Evolutionary conservation across 805 yeast species (phyloP).

Genomic region (Sungouiozyma ichnusensis): DNA sequence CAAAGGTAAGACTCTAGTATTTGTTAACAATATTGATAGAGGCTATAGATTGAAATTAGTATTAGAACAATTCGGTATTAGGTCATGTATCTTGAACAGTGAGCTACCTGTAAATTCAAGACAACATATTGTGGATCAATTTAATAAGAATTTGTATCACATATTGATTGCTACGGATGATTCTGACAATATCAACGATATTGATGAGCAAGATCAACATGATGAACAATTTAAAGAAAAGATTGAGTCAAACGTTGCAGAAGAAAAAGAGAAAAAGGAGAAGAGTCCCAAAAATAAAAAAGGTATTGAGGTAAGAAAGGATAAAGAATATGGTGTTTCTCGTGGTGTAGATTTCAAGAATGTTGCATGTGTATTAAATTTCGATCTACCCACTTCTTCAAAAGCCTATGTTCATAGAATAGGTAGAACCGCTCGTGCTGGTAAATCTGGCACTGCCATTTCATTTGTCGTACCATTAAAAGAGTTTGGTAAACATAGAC

Average conservation of each 20-base stretch:
- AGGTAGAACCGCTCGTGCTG: conserved; percentile 97
- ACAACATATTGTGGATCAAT: conserved; percentile 90
- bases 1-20: conserved; percentile 81
- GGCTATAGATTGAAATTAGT: conserved; percentile 87
- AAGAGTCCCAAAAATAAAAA: conserved; percentile 16
- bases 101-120: conserved; percentile 91
- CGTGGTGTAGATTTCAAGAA: conserved; percentile 95
- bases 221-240: conserved; percentile 5
- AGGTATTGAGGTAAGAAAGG: conserved; percentile 32
- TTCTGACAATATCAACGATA: conserved; percentile 46
- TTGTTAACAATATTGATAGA: conserved; percentile 91
- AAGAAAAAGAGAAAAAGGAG: conserved; percentile 11
- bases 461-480: conserved; percentile 81
- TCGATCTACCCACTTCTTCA: conserved; percentile 85
- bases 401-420: conserved; percentile 86
- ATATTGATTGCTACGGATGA: conserved; percentile 94
- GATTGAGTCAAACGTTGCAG: conserved; percentile 5
- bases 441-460: conserved; percentile 87
- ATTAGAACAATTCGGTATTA: conserved; percentile 88
- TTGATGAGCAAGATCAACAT: conserved; percentile 32
- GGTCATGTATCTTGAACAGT: conserved; percentile 77
- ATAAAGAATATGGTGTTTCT: conserved; percentile 83
- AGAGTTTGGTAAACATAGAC: conserved; percentile 82
- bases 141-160: conserved; percentile 79
- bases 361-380: conserved; percentile 92